Evolutionary conservation across 2,329 filamentous ascomycete species (phyloP), one percentile per base, ranked within the genome.

Genomic region (Endothia cerciana): DNA sequence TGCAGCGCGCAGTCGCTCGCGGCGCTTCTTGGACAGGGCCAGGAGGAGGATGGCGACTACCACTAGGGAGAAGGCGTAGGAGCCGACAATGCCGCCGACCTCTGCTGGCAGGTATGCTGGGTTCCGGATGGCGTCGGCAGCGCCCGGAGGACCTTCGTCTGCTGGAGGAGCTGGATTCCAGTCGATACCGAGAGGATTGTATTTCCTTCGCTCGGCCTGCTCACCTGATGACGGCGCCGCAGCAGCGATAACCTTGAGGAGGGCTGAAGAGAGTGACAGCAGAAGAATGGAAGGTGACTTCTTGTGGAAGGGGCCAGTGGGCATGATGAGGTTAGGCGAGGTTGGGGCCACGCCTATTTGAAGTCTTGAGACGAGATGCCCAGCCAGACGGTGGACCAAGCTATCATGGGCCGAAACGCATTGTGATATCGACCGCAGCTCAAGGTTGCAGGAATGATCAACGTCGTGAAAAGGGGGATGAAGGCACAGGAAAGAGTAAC

Each of bases 11-110:
- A 88, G 76, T 67, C 81, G 83, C 59, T 84, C 79, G 30, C 85
- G 83, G 28, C 86, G 81, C 66, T 76, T 82, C 75, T 83, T 87
- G 62, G 84, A 80, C 8, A 93, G 82, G 28, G 85, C 76, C 51
- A 93, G 80, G 8, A 93, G 80, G 57, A 87, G 80, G 41, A 87
- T 81, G 72, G 92, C 89, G 72, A 95, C 87, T 72, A 95, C 77
- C 73, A 93, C 83, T 74, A 96, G 84, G 43, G 88, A 91, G 68
- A 92, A 77, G 66, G 94, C 84, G 86, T 97, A 97, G 66, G 91
- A 89, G 68, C 89, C 93, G 66, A 94, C 85, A 67, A 98, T 91
- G 70, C 89, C 92, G 69, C 91, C 90, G 71, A 97, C 89, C 77
- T 97, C 90, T 66, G 88, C 89, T 22, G 93, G 92, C 28, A 97